phyloP scores from a whole-genome alignment of 768 basidiomycete species.

The Tulasnella sp. region DNA sequence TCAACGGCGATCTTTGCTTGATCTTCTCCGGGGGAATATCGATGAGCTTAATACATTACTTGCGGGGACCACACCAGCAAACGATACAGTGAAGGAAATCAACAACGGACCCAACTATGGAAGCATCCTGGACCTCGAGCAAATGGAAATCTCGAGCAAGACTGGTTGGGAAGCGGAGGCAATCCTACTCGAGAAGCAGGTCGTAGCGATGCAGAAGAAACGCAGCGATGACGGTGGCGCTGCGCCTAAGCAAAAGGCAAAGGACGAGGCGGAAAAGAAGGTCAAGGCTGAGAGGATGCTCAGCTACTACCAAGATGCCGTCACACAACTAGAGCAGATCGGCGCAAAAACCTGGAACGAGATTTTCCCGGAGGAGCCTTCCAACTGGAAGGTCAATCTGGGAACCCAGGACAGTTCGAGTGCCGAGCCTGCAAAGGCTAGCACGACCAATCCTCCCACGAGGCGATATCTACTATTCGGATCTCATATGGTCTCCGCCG shows the following conservation, averaged over 20 bases:
- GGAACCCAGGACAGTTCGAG: constrained; percentile 22
- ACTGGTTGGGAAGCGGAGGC: constrained; percentile 8
- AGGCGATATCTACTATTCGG: too few relatives aligned
- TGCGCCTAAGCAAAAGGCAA: background rate
- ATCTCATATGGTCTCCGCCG: background rate
- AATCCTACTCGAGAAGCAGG: background rate
- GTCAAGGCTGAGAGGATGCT: constrained; percentile 25
- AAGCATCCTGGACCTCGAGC: background rate
- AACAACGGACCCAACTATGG: background rate
- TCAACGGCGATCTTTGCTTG: constrained; percentile 18
- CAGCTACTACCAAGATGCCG: constrained; percentile 29
- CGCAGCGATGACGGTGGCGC: background rate
- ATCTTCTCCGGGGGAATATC: constrained; percentile 18
- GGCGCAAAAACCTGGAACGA: constrained; percentile 37
- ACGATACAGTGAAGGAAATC: background rate
- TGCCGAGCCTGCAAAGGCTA: background rate
- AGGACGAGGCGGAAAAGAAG: background rate
- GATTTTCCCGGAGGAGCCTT: constrained; percentile 27
- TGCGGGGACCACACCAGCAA: background rate
- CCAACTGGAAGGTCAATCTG: constrained; percentile 13
- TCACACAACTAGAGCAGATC: constrained; percentile 26
- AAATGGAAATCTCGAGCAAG: background rate
- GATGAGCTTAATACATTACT: constrained; percentile 11
- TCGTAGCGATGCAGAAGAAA: background rate
- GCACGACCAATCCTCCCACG: background rate